These are phyloP conservation scores for Bryopsis sp. DNA, from an alignment of 139 green algal species.

Conservation along the genomic window DNA sequence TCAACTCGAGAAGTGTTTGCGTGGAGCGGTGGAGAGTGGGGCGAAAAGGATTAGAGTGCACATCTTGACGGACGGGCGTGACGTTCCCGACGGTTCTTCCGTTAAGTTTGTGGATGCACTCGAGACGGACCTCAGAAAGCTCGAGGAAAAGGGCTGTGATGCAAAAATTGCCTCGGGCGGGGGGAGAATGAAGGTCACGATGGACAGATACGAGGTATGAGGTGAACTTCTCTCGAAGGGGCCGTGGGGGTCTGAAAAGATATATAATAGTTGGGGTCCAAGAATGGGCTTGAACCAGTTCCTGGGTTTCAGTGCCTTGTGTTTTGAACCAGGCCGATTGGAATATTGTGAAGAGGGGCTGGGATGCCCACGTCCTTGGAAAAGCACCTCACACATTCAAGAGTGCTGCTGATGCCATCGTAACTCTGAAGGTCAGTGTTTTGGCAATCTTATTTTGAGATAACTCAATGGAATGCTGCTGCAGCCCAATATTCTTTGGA, in stretches of 20 bases:
- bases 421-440: conserved; percentile 43
- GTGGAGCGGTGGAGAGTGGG: conserved; percentile 63
- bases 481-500: too few relatives aligned
- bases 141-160: conserved; percentile 46
- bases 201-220: conserved; percentile 91
- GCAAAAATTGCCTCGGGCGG: conserved; percentile 84
- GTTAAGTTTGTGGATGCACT: conserved; percentile 64
- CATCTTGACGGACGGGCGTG: conserved; percentile 85
- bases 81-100: conserved; percentile 81
- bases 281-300: too few relatives aligned
- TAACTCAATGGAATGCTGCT: background rate
- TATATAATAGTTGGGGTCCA: too few relatives aligned
- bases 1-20: conserved; percentile 26
- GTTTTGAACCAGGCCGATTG: conserved; percentile 73
- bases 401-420: conserved; percentile 61
- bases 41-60: conserved; percentile 84
- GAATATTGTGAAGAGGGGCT: conserved; percentile 88
- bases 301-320: conserved; percentile 9
- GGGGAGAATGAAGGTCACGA: conserved; percentile 90
- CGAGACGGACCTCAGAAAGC: conserved; percentile 50
- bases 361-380: conserved; percentile 84
- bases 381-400: conserved; percentile 72
- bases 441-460: too few relatives aligned
- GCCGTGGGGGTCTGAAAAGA: too few relatives aligned
- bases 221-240: conserved; percentile 7